Evolutionary conservation across 2,329 filamentous ascomycete genomes (phyloP).

Genomic region (Nakataea oryzae): DNA sequence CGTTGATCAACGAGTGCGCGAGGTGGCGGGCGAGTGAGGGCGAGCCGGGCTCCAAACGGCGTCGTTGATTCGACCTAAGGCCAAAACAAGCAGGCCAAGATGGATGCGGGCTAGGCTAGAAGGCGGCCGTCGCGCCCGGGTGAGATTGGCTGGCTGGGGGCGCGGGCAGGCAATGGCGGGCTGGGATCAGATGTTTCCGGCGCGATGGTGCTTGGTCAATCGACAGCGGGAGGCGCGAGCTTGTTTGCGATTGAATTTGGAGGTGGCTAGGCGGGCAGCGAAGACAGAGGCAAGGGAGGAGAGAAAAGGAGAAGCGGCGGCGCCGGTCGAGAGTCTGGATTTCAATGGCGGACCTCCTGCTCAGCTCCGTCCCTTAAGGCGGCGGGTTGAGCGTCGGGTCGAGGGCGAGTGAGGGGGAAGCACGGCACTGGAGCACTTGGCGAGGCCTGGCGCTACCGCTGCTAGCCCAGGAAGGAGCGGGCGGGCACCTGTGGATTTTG

Average conservation of each 20-base stretch:
- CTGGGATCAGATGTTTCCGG: neutral
- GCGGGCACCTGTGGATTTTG: neutral
- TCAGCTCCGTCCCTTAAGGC: no score
- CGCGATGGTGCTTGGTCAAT: neutral
- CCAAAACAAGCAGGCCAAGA: neutral
- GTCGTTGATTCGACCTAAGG: neutral
- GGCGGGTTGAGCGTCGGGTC: neutral
- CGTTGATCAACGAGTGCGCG: neutral
- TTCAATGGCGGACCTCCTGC: no score
- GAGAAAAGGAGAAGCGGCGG: no score
- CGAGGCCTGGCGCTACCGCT: neutral
- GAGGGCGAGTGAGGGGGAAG: neutral
- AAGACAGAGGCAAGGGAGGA: neutral
- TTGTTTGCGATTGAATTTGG: neutral
- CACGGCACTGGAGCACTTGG: neutral
- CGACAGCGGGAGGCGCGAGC: neutral
- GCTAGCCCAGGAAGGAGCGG: neutral
- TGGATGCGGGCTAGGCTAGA: no score
- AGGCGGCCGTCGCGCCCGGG: no score
- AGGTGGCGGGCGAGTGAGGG: neutral
- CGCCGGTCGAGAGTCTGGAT: neutral
- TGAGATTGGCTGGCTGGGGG: no score
- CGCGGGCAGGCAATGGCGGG: neutral
- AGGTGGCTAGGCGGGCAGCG: no score
- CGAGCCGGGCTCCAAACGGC: neutral